These are phyloP conservation scores for Starmerella apis DNA, from an alignment of 805 yeast genomes.

Conservation along the genomic window DNA sequence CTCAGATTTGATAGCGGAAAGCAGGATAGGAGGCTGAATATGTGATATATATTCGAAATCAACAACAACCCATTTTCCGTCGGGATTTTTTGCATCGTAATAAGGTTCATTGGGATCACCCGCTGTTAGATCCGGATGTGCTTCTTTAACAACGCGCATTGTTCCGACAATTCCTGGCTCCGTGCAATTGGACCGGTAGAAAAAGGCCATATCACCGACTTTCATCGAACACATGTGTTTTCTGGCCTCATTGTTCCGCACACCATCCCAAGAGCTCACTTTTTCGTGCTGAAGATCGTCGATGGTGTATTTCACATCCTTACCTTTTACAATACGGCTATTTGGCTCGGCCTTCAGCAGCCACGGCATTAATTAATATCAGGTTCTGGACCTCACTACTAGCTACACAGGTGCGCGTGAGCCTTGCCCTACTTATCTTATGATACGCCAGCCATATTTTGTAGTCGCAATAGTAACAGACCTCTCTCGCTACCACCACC, in stretches of 20 bases:
- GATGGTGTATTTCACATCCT: constrained; percentile 42
- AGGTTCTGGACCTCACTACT: too few relatives aligned
- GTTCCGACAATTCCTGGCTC: constrained; percentile 48
- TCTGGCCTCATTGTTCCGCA: constrained; percentile 48
- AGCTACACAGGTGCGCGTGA: too few relatives aligned
- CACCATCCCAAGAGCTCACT: constrained; percentile 49
- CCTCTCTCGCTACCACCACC: too few relatives aligned
- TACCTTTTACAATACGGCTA: constrained; percentile 40
- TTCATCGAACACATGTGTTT: constrained; percentile 43
- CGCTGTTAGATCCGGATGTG: constrained; percentile 31
- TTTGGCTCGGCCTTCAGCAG: constrained; percentile 48
- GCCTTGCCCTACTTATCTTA: neutral
- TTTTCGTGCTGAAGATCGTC: constrained; percentile 35
- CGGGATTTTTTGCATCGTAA: constrained; percentile 41
- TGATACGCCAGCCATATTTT: too few relatives aligned
- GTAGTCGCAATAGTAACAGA: too few relatives aligned
- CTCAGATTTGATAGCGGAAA: constrained; percentile 35
- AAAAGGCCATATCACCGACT: constrained; percentile 39
- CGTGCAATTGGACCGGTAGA: constrained; percentile 48
- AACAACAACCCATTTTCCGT: constrained; percentile 48
- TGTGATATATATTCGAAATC: constrained; percentile 39
- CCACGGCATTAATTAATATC: constrained; percentile 32
- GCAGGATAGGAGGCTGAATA: constrained; percentile 35
- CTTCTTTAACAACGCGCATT: constrained; percentile 28
- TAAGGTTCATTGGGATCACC: constrained; percentile 38